Evolutionary conservation across 129 eudicot species (phyloP), one percentile per base, ranked within the genome.

Genomic region (Mikania micrantha): DNA sequence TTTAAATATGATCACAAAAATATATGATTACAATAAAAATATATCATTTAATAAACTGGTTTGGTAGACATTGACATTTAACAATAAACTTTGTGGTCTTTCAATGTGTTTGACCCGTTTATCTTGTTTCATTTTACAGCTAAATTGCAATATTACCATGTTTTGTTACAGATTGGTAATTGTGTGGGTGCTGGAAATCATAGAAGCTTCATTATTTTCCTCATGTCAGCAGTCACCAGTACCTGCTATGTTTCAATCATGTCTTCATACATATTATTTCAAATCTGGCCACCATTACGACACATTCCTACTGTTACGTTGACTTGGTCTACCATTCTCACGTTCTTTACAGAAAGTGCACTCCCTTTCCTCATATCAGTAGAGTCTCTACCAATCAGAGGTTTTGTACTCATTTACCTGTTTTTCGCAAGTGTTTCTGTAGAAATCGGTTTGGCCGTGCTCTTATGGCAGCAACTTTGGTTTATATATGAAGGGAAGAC

Each of bases 111-210:
- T n/a, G 22, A 27, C 63, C 38, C 63, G 0, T 27, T 57, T 57
- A n/a, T 19, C 4, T 61, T 3, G 13, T 34, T n/a, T 15, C 35
- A 32, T 11, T 53, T 53, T 53, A 22, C 1, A 25, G 34, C 16
- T 11, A 53, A 11, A 9, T 25, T 22, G 1, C 1, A 27, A 13
- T 13, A 25, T 57, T 31, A 59, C 6, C 41, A 8, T 59, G 8
- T 59, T 27, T 59, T 27, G n/a, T 1, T 78, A 74, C 93, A 93
- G 99, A 93, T 93, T 29, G 99, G 99, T 40, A 93, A 93, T 68
- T 93, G 99, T 71, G 99, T 93, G 20, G 96, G 99, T 21, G 86
- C 96, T 11, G 90, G 86, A 29, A 93, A 93, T 71, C 96, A 93
- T 45, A 85, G 93, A 13, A 48, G 60, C 70, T 93, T 93, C 74